Conservation (phyloP, 2,329 filamentous ascomycete species). For the Pseudogymnoascus sp. region DNA sequence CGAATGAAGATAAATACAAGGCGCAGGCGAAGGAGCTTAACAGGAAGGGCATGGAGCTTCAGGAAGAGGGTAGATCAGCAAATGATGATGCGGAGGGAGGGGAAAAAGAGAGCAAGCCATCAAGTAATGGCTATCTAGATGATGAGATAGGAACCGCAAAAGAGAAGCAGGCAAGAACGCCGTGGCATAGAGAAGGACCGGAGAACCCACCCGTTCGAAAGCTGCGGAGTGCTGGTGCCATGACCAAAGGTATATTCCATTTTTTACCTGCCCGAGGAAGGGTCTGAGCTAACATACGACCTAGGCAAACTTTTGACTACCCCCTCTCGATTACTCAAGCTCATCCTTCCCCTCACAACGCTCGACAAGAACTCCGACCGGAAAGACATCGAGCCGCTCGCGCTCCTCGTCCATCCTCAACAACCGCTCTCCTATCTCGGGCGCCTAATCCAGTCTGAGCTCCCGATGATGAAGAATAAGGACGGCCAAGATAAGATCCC, state of each 20-base stretch:
- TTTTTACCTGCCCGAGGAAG: background rate
- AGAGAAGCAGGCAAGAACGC: slow-evolving; percentile 51
- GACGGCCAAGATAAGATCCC: slow-evolving; percentile 63
- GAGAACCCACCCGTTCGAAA: slow-evolving; percentile 48
- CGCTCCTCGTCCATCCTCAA: slow-evolving; percentile 78
- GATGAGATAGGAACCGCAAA: slow-evolving; percentile 36
- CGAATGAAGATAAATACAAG: background rate
- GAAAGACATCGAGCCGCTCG: slow-evolving; percentile 73
- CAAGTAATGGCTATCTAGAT: slow-evolving; percentile 31
- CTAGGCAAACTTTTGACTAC: slow-evolving; percentile 72
- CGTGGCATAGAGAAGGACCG: slow-evolving; percentile 59
- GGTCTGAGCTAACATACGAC: background rate
- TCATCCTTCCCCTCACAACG: slow-evolving; percentile 67
- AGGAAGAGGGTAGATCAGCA: slow-evolving; percentile 31
- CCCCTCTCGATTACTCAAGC: slow-evolving; percentile 70
- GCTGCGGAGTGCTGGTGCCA: slow-evolving; percentile 41
- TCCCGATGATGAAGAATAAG: slow-evolving; percentile 55
- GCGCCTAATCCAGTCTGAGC: slow-evolving; percentile 78
- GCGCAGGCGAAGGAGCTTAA: slow-evolving; percentile 24
- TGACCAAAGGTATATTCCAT: slow-evolving; percentile 51
- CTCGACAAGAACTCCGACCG: slow-evolving; percentile 51
- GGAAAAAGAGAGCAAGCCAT: background rate
- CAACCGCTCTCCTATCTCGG: slow-evolving; percentile 89
- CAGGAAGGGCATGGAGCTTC: slow-evolving; percentile 30
- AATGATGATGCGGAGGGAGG: slow-evolving; percentile 18